These are phyloP conservation scores for Suillus discolor DNA, from an alignment of 768 basidiomycete genomes.

Conservation along the genomic window DNA sequence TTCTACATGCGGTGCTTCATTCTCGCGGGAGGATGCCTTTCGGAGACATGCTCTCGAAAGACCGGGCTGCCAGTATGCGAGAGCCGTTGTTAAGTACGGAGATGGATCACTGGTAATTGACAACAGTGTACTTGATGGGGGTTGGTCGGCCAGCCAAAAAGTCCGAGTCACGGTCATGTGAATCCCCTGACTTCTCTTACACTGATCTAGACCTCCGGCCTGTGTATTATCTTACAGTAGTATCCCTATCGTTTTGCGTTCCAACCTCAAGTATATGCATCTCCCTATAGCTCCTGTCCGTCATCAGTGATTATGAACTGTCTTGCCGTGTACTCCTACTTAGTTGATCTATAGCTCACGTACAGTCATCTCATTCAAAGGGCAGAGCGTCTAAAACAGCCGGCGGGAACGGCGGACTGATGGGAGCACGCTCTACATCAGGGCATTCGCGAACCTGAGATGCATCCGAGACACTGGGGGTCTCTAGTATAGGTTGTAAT, in stretches of 20 bases:
- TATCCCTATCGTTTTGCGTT: background rate
- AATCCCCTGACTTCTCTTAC: background rate
- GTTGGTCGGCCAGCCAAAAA: background rate
- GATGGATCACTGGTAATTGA: background rate
- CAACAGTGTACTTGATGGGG: background rate
- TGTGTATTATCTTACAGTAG: background rate
- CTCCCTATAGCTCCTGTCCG: background rate
- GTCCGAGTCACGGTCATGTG: background rate
- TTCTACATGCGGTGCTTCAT: background rate
- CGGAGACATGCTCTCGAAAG: background rate
- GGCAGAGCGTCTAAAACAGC: too few species aligned
- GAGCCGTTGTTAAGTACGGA: background rate
- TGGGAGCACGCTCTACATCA: too few species aligned
- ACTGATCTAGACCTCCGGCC: background rate
- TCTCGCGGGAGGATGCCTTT: background rate
- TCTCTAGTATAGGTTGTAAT: too few species aligned
- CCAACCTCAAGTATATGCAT: background rate
- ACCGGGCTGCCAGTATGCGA: background rate
- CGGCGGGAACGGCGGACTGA: too few species aligned
- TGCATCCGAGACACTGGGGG: too few species aligned
- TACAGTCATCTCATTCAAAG: too few species aligned
- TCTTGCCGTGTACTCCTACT: background rate
- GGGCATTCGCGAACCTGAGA: too few species aligned
- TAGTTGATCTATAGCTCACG: too few species aligned
- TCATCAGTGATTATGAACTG: background rate